Evolutionary conservation across 441 rosid genomes (phyloP).

Genomic region (Theobroma grandiflorum): DNA sequence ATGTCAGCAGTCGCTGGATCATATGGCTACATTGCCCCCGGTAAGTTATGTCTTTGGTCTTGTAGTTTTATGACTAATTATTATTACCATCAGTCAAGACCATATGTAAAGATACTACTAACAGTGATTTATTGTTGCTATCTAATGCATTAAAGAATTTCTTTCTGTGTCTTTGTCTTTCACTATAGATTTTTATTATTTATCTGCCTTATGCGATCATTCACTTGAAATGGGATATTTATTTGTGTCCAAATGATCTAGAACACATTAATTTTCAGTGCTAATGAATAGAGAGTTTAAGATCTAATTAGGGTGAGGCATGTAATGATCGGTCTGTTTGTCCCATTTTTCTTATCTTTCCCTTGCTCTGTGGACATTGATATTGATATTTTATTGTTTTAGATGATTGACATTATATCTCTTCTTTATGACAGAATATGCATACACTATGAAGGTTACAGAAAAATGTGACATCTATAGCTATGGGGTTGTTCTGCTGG

Average conservation of each 20-base stretch:
- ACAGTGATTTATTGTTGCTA: not conserved
- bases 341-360: not conserved
- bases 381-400: constrained; percentile 19
- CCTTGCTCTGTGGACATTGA: constrained; percentile 7
- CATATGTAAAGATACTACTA: not conserved
- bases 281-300: not conserved
- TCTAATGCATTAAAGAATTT: not conserved
- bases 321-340: not conserved
- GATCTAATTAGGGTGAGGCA: not conserved
- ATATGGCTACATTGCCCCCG: constrained; percentile 98
- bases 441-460: constrained; percentile 94
- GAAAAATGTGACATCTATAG: constrained; percentile 98
- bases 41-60: constrained; percentile 45
- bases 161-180: not conserved
- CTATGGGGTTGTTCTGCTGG: constrained; percentile 89
- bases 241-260: not conserved
- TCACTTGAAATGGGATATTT: not conserved
- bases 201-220: not conserved
- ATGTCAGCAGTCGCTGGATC: constrained; percentile 98
- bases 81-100: not conserved
- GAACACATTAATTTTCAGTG: not conserved
- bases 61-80: not conserved
- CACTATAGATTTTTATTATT: not conserved
- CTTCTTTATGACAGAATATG: constrained; percentile 67
- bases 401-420: not conserved